These are phyloP conservation scores for Amauroascus niger DNA, from an alignment of 2,329 filamentous ascomycete genomes.

Conservation along the genomic window DNA sequence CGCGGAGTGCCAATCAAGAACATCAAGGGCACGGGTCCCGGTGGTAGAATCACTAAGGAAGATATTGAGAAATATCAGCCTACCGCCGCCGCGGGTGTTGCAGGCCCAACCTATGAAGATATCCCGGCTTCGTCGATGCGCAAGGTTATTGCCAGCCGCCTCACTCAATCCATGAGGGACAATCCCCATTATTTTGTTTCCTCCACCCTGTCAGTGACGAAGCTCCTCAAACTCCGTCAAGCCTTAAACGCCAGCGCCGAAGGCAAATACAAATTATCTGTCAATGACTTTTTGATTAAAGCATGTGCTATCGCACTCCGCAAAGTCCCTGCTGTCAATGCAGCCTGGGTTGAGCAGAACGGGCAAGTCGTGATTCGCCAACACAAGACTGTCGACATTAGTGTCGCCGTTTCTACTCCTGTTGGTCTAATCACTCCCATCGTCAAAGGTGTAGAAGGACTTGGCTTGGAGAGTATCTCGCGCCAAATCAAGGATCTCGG, in stretches of 20 bases:
- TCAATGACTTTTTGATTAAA: conserved; percentile 99
- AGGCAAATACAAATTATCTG: conserved; percentile 97
- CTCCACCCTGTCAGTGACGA: conserved; percentile 78
- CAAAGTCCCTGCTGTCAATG: conserved; percentile 94
- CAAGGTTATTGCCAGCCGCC: conserved; percentile 90
- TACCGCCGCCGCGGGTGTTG: conserved; percentile 41
- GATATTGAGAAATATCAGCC: conserved; percentile 82
- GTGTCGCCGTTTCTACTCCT: conserved; percentile 88
- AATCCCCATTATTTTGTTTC: conserved; percentile 99
- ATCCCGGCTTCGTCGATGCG: conserved; percentile 83
- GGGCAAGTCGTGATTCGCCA: conserved; percentile 75
- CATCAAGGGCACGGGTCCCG: conserved; percentile 78
- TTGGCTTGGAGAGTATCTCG: conserved; percentile 83
- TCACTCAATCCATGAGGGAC: conserved; percentile 78
- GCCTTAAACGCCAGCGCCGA: conserved; percentile 81
- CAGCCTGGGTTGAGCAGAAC: conserved; percentile 74
- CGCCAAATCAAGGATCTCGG: conserved; percentile 87
- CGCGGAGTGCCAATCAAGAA: conserved; percentile 66
- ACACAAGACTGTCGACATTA: conserved; percentile 87
- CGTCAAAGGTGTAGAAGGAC: conserved; percentile 76
- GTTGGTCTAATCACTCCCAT: conserved; percentile 95
- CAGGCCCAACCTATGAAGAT: conserved; percentile 68
- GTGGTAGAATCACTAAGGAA: conserved; percentile 79
- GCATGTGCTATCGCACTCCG: conserved; percentile 76
- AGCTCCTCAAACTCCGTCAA: conserved; percentile 91